Evolutionary conservation across 2,329 filamentous ascomycete genomes (phyloP), one percentile per base, ranked within the genome.

Genomic region (Diaporthe sp.): DNA sequence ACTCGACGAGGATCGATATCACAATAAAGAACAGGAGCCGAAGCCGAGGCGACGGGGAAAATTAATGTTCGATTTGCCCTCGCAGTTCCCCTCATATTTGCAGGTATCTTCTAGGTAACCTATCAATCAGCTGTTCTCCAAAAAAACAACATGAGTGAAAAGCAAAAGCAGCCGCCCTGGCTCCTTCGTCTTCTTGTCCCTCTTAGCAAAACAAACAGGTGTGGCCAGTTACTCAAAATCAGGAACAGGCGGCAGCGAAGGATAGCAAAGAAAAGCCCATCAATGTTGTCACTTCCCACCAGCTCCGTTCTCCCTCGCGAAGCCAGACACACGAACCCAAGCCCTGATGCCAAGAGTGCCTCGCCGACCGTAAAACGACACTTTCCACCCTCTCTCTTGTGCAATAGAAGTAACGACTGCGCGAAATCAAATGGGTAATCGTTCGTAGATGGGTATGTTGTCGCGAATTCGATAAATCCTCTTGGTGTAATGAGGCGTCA

Each of bases 341-440:
- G 38, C 9, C 45, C 61, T 64, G 64, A 73, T 73, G 42, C 55
- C 61, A 61, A 28, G 25, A 33, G 28, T 72, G 40, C 55, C 40
- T 71, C 25, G 42, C 55, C 70, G 28, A 54, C n/a, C 64, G 15
- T 54, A 22, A 57, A 30, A 57, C 58, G 35, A 66, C 68, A 15
- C 17, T 60, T 58, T 22, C 40, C 60, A 54, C 64, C 57, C 42
- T 47, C 40, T 71, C 57, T 47, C 45, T 71, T 61, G 47, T 33
- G 68, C 68, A 57, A 66, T 61, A 50, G 40, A 25, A 52, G 58
- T 45, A 57, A 57, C 38, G 54, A 55, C 73, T 61, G 33, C 38
- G 42, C 19, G 60, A 75, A 74, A 74, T 55, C 67, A 74, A 76
- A 74, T 71, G 60, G 72, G 72, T 66, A 74, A 76, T 74, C 74